Evolutionary conservation across 805 yeast genomes (phyloP).

Genomic region (Starmerella geochares): DNA sequence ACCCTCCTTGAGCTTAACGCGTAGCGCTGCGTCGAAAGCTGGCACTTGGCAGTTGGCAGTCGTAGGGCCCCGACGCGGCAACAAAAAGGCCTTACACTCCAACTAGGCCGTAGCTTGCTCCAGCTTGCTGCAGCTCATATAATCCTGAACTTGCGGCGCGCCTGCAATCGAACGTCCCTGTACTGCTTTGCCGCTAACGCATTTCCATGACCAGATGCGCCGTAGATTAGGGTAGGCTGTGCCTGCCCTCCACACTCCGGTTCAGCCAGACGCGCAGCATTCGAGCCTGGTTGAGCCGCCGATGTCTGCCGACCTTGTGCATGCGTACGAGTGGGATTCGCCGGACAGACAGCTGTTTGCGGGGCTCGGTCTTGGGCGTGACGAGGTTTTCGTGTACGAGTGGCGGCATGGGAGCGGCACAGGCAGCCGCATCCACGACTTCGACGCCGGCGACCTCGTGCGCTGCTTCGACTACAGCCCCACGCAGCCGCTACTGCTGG

Average conservation of each 20-base stretch:
- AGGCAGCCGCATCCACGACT: conserved; percentile 20
- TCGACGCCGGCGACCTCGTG: conserved; percentile 31
- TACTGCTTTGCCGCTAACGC: no score
- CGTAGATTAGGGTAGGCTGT: not conserved
- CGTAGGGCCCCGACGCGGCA: no score
- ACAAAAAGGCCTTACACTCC: no score
- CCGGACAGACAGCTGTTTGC: conserved; percentile 49
- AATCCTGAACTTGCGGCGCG: no score
- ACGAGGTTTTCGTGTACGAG: conserved; percentile 54
- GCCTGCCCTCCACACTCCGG: no score
- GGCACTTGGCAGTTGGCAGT: no score
- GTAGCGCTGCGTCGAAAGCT: no score
- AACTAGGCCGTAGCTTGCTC: no score
- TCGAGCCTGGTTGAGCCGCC: not conserved
- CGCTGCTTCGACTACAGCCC: conserved; percentile 45
- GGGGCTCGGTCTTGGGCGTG: conserved; percentile 68
- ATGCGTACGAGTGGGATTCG: conserved; percentile 53
- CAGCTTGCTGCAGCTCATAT: no score
- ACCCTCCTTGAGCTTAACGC: no score
- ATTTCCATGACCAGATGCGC: not conserved
- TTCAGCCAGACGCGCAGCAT: no score
- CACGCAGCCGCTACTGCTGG: conserved; percentile 33
- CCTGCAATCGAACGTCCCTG: no score
- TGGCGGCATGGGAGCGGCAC: conserved; percentile 11
- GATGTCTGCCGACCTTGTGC: conserved; percentile 52